Percentiles rank a stretch among this genome's conserved stretches.
These are phyloP conservation scores for Ceratocystis cubensis DNA, from an alignment of 2,329 filamentous ascomycete genomes.

Conservation along the genomic window DNA sequence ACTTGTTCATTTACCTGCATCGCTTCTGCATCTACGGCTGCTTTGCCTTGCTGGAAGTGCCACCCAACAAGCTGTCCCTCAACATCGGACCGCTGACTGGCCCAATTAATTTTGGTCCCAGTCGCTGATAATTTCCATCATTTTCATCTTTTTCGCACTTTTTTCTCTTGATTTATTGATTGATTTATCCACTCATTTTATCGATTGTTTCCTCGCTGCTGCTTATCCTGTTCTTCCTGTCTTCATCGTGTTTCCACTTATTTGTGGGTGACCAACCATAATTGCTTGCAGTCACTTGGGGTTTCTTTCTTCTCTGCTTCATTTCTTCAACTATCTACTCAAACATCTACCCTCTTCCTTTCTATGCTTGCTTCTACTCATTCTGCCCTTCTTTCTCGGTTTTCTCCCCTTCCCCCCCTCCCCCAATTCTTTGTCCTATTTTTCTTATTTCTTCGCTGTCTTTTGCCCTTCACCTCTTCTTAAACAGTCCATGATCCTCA, in stretches of 20 bases:
- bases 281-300: not conserved
- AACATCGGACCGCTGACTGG: not conserved
- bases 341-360: not conserved
- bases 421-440: not conserved
- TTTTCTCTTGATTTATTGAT: not conserved
- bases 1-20: conserved; percentile 6
- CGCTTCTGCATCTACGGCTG: not conserved
- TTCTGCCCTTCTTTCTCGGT: not conserved
- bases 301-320: conserved; percentile 5
- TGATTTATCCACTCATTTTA: not conserved
- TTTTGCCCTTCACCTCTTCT: not conserved
- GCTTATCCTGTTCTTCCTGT: not conserved
- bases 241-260: conserved; percentile 9
- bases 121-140: not conserved
- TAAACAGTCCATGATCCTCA: not conserved
- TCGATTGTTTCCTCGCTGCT: not conserved
- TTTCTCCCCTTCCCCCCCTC: not conserved
- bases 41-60: not conserved
- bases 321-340: not conserved
- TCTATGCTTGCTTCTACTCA: not conserved
- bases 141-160: not conserved
- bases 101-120: not conserved
- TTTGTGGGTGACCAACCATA: conserved; percentile 7
- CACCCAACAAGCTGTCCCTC: conserved; percentile 7
- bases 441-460: not conserved